Percentiles rank a stretch among this genome's conserved stretches.
Conservation (phyloP, 805 yeast genomes). For the Teunomyces aglyptinius region DNA sequence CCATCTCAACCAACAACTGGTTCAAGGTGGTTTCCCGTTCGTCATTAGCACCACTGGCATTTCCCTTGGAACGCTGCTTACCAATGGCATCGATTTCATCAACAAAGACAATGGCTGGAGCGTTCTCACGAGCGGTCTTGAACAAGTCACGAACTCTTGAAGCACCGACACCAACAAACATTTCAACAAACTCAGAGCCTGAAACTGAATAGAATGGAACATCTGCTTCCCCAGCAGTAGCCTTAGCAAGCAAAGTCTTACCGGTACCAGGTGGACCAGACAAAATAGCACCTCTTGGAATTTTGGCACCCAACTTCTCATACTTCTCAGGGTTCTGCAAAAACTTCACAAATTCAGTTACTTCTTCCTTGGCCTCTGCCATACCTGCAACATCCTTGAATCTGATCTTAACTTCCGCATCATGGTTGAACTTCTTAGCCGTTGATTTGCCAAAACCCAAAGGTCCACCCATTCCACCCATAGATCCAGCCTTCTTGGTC, state of each 20-base stretch:
- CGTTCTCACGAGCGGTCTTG: constrained; percentile 85
- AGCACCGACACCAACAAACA: constrained; percentile 99
- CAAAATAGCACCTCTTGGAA: constrained; percentile 96
- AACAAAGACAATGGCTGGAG: constrained; percentile 94
- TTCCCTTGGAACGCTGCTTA: constrained; percentile 76
- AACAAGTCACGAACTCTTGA: constrained; percentile 95
- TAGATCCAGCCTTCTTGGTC: constrained; percentile 62
- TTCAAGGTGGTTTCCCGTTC: constrained; percentile 96
- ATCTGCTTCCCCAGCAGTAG: constrained; percentile 99
- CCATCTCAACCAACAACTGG: constrained; percentile 97
- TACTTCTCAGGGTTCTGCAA: constrained; percentile 87
- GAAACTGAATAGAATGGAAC: constrained; percentile 95
- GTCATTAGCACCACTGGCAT: constrained; percentile 80
- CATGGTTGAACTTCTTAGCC: constrained; percentile 89
- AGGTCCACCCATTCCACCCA: constrained; percentile 79
- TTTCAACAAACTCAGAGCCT: constrained; percentile 96
- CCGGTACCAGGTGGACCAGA: constrained; percentile 99
- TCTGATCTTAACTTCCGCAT: constrained; percentile 82
- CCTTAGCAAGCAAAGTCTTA: constrained; percentile 93
- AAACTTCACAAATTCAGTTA: constrained; percentile 95
- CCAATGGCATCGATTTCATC: constrained; percentile 99
- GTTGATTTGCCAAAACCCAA: constrained; percentile 85
- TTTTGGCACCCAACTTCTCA: constrained; percentile 92
- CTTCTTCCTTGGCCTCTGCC: constrained; percentile 94
- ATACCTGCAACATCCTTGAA: constrained; percentile 97